Evolutionary conservation across 768 basidiomycete species (phyloP).

Genomic region (Ramaria rubella): DNA sequence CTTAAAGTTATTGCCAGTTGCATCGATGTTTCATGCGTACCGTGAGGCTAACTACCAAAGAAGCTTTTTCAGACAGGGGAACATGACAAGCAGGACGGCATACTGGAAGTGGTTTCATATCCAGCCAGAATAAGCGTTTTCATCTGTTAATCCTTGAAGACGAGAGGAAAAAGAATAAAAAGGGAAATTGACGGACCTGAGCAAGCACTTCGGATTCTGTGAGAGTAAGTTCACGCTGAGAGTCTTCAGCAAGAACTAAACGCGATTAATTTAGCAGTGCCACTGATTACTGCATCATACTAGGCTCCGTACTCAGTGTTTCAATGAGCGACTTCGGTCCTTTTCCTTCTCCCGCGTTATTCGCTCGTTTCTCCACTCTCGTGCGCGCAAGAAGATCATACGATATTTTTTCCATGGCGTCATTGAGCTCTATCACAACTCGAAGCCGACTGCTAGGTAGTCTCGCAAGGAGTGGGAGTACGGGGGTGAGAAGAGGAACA

Average conservation of each 20-base stretch:
- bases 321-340: neutral
- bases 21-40: neutral
- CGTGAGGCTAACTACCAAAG: no score
- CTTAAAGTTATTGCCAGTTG: neutral
- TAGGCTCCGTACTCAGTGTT: neutral
- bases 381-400: constrained; percentile 36
- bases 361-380: constrained; percentile 24
- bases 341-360: neutral
- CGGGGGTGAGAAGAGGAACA: constrained; percentile 52
- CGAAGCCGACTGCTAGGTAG: constrained; percentile 51
- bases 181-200: no score
- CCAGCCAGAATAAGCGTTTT: no score
- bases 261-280: no score
- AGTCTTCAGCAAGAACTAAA: neutral
- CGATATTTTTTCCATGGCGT: constrained; percentile 46
- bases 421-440: constrained; percentile 48
- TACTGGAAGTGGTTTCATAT: no score
- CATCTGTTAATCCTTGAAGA: no score
- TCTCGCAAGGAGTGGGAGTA: constrained; percentile 47
- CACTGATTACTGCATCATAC: neutral
- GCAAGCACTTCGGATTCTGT: no score
- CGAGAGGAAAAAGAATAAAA: no score
- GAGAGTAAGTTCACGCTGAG: neutral
- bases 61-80: no score
- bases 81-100: no score